Evolutionary conservation across 139 green algal genomes (phyloP).

Genomic region (Desmodesmus armatus): DNA sequence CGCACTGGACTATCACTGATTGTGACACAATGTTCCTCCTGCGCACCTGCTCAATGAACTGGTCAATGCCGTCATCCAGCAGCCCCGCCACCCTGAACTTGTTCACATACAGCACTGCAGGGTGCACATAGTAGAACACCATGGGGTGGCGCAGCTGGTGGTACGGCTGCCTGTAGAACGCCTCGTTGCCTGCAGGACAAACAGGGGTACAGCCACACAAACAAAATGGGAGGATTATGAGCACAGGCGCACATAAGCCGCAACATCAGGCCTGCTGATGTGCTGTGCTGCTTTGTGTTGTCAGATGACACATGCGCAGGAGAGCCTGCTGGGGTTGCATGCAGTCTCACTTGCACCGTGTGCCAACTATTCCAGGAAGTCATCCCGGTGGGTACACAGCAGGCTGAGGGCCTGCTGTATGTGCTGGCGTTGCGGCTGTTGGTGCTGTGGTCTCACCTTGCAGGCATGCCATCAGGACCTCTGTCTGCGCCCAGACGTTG

Average conservation of each 20-base stretch:
- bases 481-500: conserved; percentile 81
- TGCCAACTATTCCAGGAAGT: background rate
- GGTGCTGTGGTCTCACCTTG: conserved; percentile 3
- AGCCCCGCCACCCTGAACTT: conserved; percentile 87
- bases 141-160: conserved; percentile 88
- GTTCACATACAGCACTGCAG: conserved; percentile 84
- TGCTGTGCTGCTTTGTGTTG: too few relatives aligned
- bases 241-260: too few relatives aligned
- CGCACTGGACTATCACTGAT: too few relatives aligned
- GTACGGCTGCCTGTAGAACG: conserved; percentile 80
- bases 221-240: too few relatives aligned
- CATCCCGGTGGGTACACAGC: background rate
- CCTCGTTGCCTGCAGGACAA: conserved; percentile 64
- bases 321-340: too few relatives aligned
- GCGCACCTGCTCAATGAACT: conserved; percentile 65
- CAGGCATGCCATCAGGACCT: conserved; percentile 65
- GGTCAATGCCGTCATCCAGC: conserved; percentile 70
- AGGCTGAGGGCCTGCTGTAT: background rate
- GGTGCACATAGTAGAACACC: conserved; percentile 89
- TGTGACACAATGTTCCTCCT: background rate
- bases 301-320: too few relatives aligned
- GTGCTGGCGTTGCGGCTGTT: background rate
- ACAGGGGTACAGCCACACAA: too few relatives aligned
- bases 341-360: too few relatives aligned
- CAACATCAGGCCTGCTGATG: too few relatives aligned